phyloP scores from a whole-genome alignment of 2,329 filamentous ascomycete species.

The Diaporthe longicolla region DNA sequence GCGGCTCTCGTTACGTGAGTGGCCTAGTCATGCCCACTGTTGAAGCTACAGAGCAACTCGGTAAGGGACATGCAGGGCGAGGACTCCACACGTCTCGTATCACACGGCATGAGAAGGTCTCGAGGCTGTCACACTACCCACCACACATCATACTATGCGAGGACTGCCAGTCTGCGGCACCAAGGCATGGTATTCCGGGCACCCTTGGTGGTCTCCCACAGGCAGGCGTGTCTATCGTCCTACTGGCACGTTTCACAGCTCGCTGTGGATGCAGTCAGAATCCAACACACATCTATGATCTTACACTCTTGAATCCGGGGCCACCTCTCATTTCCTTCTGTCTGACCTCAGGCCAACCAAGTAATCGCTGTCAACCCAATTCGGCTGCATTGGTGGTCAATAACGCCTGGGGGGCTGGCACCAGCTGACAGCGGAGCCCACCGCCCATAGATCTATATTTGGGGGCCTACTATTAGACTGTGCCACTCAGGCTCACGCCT shows the following conservation, averaged over 20 bases:
- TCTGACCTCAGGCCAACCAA: background rate
- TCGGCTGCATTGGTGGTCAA: background rate
- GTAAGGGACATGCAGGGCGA: background rate
- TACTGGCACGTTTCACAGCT: background rate
- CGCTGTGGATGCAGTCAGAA: conserved; percentile 15
- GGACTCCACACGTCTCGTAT: background rate
- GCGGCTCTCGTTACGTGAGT: background rate
- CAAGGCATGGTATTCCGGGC: background rate
- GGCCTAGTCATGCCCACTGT: conserved; percentile 4
- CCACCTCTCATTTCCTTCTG: background rate
- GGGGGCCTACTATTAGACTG: background rate
- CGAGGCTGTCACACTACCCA: background rate
- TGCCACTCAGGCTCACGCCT: background rate
- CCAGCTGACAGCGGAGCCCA: conserved; percentile 22
- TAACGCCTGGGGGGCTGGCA: background rate
- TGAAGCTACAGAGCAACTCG: background rate
- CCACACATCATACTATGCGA: background rate
- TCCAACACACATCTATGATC: conserved; percentile 6
- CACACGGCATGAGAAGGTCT: conserved; percentile 14
- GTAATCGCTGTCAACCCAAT: background rate
- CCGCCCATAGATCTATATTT: background rate
- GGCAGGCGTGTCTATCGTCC: background rate
- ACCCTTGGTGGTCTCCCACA: background rate
- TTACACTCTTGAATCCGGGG: background rate
- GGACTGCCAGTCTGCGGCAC: background rate